Conservation (phyloP, 805 yeast species). For the Teunomyces gatunensis region DNA sequence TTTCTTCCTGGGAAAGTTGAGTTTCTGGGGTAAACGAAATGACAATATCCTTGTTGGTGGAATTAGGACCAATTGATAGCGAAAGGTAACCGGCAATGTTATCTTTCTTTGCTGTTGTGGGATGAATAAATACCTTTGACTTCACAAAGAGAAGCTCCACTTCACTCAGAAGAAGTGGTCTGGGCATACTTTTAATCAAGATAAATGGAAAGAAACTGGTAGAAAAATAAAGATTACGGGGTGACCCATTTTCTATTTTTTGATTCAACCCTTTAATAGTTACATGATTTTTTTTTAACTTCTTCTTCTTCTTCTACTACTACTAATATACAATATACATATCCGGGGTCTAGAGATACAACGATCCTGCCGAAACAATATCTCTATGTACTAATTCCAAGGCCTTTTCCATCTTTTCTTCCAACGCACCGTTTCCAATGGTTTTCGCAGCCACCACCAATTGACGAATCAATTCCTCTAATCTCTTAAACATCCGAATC, state of each 20-base stretch:
- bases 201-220: background rate
- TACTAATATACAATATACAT: slow-evolving; percentile 1
- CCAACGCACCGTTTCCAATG: slow-evolving; percentile 85
- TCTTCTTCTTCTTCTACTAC: no score
- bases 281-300: background rate
- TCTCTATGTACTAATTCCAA: slow-evolving; percentile 89
- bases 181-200: background rate
- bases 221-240: background rate
- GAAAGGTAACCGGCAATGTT: slow-evolving; percentile 78
- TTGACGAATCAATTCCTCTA: slow-evolving; percentile 91
- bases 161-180: slow-evolving; percentile 21
- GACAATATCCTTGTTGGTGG: slow-evolving; percentile 53
- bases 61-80: slow-evolving; percentile 52
- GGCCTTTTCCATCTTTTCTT: slow-evolving; percentile 84
- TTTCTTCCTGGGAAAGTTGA: slow-evolving; percentile 44
- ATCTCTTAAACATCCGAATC: slow-evolving; percentile 89
- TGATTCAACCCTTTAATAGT: background rate
- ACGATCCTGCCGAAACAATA: slow-evolving; percentile 93
- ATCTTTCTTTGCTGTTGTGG: slow-evolving; percentile 67
- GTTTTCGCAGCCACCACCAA: slow-evolving; percentile 89
- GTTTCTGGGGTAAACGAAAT: slow-evolving; percentile 70
- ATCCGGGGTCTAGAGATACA: slow-evolving; percentile 53
- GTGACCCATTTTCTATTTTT: background rate
- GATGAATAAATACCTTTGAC: slow-evolving; percentile 81
- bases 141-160: slow-evolving; percentile 53